A percentile compares a stretch with the other conserved stretches of the same genome.
Conservation (phyloP, 2,329 filamentous ascomycete species). For the Coniella lustricola region DNA sequence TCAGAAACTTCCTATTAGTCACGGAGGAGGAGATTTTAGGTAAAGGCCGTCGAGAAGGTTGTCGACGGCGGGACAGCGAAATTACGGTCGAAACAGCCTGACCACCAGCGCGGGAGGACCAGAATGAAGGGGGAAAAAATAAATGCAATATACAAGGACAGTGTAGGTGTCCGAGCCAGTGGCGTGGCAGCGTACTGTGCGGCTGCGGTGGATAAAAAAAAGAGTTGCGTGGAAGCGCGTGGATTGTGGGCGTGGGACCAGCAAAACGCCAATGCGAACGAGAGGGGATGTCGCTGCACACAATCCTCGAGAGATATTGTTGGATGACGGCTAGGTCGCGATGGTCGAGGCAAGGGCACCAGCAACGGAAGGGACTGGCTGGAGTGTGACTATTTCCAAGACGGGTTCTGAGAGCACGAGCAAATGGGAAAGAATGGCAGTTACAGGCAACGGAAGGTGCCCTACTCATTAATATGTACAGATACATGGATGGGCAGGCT, state of each 20-base stretch:
- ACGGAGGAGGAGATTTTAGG: conserved; percentile 21
- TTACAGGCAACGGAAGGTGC: neutral
- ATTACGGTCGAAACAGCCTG: too few species aligned
- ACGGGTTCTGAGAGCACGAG: neutral
- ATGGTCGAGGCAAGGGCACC: too few species aligned
- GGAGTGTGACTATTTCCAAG: too few species aligned
- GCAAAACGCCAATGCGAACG: too few species aligned
- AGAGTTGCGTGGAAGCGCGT: too few species aligned
- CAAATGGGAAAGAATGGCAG: neutral
- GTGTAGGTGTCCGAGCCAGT: neutral
- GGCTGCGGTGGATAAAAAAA: too few species aligned
- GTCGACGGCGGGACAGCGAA: conserved; percentile 1
- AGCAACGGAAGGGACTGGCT: too few species aligned
- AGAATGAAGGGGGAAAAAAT: neutral
- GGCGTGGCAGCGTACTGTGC: neutral
- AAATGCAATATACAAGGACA: neutral
- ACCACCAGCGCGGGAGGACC: too few species aligned
- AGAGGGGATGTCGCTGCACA: too few species aligned
- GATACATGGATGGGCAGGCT: neutral
- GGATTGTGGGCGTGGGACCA: neutral
- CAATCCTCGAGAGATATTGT: too few species aligned
- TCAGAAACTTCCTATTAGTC: conserved; percentile 22
- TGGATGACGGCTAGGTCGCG: conserved; percentile 1
- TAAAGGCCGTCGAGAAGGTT: conserved; percentile 16
- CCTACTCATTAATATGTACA: neutral